Evolutionary conservation across 768 basidiomycete genomes (phyloP), one percentile per base, ranked within the genome.

Genomic region (Tephrocybe sp.): DNA sequence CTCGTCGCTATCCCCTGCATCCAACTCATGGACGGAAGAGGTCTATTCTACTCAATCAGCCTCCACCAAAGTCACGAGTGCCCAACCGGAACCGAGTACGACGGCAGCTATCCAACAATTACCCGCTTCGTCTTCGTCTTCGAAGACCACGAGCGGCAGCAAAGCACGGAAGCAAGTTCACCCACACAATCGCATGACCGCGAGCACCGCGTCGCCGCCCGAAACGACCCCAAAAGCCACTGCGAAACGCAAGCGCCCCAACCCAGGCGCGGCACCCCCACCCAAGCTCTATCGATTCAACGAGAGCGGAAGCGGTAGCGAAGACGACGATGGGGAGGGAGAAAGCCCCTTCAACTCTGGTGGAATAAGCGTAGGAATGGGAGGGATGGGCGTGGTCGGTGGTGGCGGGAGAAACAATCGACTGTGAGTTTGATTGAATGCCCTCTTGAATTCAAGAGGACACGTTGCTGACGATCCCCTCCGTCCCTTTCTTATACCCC

Each of bases 341-440:
- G 64, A 58, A 40, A 56, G 28, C 44, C 57, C 40, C 32, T 50
- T 47, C 8, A 28, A 50, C 14, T 50, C 63, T 23, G 74, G 71
- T 15, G 74, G 74, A 0, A 75, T 78, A 54, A 74, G 70, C 53
- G 74, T 80, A 14, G 78, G 77, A 11, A 67, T 76, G 61, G 73
- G 66, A 48, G 78, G 76, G 3, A 59, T 79, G 43, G 75, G 75
- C 21, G 72, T 75, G 1, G 56, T 60, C 17, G 68, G 67, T 25
- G 61, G 60, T 41, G 66, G 63, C 38, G 58, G 67, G 24, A 68
- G 65, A 53, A 56, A 58, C 26, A 45, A 57, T 17, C 66, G 74
- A 67, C 64, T 71, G 77, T 78, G 62, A 72, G 72, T 48, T 48
- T 43, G 42, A 14, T 37, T 47, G 48, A 50, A 33, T 20, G 45